Base-by-base conservation (phyloP, 352 stramenopile species). In the Globisporangium mamillatum region DNA sequence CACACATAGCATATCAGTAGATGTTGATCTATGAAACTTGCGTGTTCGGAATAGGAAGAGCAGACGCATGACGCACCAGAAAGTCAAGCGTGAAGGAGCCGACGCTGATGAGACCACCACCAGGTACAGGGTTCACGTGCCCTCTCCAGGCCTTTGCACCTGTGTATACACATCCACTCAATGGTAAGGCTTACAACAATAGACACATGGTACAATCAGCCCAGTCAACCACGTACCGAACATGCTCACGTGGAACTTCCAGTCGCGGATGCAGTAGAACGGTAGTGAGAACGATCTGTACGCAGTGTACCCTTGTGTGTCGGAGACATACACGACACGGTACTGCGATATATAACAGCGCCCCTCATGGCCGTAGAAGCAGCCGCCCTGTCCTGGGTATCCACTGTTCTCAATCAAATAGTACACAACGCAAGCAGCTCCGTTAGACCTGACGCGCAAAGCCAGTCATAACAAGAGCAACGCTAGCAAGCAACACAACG, bases 331-430 rank as follows among this genome's bases (percentile, higher is more conserved):
- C 20, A 94, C 86, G 34, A 86, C 63, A 38, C 86, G 82, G 69
- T 94, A 94, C 67, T 94, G 86, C 18, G 86, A 94, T 20, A 92
- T 74, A 66, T 87, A 92, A 66, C 84, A 92, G 46, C 77, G 71
- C 6, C 86, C 86, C 72, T 86, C 69, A 29, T 82, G 76, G 22
- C 86, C 80, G 65, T 91, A 92, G 71, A 92, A 94, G 70, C 84
- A 94, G 53, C 86, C 84, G 61, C 86, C 86, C 70, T 92, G 77
- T n/a, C 86, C 86, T 25, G 86, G 86, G 69, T 94, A 94, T 6
- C 86, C 84, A 73, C 86, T 94, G 54, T 32, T 27, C 12, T 25
- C 18, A 58, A 48, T 22, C 24, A 59, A 41, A 24, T 60, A 52
- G 2, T 14, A 24, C 1, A 64, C 29, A n/a, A 24, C 41, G 22